Evolutionary conservation across 169 alveolate genomes (phyloP).

Genomic region (Condylostoma magnum): DNA sequence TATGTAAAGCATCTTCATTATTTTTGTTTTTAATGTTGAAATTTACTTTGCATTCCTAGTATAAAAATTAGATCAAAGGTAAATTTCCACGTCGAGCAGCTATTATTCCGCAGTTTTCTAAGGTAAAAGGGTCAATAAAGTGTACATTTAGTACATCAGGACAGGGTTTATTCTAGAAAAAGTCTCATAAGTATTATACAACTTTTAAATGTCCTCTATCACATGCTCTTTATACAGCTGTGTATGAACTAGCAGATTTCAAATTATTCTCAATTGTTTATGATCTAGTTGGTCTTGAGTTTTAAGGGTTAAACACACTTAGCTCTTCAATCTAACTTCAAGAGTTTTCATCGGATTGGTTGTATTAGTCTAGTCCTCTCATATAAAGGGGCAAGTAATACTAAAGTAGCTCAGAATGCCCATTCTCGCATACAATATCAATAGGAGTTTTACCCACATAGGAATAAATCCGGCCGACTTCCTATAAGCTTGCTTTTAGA

Average conservation of each 20-base stretch:
- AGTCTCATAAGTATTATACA: neutral
- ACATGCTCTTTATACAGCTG: slow-evolving; percentile 17
- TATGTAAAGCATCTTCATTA: slow-evolving; percentile 19
- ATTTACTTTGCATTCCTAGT: neutral
- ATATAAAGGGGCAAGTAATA: slow-evolving; percentile 24
- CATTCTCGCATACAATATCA: slow-evolving; percentile 18
- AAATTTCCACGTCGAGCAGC: neutral
- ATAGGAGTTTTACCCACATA: slow-evolving; percentile 27
- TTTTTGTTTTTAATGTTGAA: slow-evolving; percentile 11
- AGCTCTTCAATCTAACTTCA: no score
- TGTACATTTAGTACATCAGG: slow-evolving; percentile 20
- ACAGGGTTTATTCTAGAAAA: neutral
- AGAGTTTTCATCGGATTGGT: neutral
- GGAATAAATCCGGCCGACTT: no score
- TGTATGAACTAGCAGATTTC: neutral
- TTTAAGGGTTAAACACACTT: neutral
- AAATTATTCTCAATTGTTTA: neutral
- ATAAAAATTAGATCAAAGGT: neutral
- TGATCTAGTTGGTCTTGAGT: slow-evolving; percentile 14
- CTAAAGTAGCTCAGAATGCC: slow-evolving; percentile 6
- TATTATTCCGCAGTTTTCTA: slow-evolving; percentile 23
- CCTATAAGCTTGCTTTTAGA: no score
- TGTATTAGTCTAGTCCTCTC: neutral
- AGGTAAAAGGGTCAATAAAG: slow-evolving; percentile 4
- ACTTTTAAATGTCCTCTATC: slow-evolving; percentile 4